Percentiles rank a stretch among this genome's conserved stretches.
Conservation (phyloP, 139 green algal species). For the Chlamydomonas sp. region DNA sequence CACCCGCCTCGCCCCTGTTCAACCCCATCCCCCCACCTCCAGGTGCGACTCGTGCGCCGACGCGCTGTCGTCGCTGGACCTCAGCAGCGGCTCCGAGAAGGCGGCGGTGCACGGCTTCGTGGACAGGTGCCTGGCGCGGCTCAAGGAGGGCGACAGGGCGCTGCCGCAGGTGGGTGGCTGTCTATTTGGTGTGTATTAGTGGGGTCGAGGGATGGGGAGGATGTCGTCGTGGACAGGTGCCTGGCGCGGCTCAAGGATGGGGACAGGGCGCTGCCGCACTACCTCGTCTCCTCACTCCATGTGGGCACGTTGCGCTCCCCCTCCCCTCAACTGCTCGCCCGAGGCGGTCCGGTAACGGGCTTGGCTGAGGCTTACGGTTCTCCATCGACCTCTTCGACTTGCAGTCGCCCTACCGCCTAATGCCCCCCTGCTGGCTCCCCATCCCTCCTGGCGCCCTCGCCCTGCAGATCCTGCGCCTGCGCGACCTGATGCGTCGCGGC, state of each 20-base stretch:
- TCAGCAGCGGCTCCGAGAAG: constrained; percentile 82
- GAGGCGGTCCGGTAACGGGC: too few species aligned
- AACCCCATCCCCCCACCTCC: background rate
- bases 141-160: constrained; percentile 78
- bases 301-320: too few species aligned
- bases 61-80: constrained; percentile 69
- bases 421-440: background rate
- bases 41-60: constrained; percentile 61
- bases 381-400: too few species aligned
- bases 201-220: background rate
- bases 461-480: constrained; percentile 85
- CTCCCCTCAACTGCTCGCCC: too few species aligned
- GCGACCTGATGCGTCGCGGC: constrained; percentile 88
- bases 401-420: background rate
- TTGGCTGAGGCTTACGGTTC: too few species aligned
- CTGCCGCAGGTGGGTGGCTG: constrained; percentile 74
- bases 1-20: background rate
- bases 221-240: background rate
- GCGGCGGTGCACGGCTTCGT: constrained; percentile 77
- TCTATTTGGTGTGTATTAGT: background rate
- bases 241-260: background rate
- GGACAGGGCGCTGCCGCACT: too few species aligned
- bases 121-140: constrained; percentile 70
- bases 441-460: background rate
- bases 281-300: too few species aligned